Evolutionary conservation across 805 yeast species (phyloP).

Genomic region (Candida boidinii): DNA sequence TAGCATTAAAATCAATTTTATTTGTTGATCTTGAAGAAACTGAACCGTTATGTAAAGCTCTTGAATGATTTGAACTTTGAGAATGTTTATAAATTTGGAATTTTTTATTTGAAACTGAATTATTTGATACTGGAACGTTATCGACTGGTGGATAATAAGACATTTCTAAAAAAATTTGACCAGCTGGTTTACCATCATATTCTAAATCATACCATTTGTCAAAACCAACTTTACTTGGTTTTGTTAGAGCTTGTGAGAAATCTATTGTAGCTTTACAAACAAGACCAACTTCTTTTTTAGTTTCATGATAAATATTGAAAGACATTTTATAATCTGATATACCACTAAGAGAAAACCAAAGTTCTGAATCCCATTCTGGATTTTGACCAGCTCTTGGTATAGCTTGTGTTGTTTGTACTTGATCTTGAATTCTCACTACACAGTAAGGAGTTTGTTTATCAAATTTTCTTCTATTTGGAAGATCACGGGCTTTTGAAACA

Average conservation of each 20-base stretch:
- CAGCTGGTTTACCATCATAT: constrained; percentile 69
- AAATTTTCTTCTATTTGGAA: constrained; percentile 76
- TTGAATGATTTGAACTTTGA: too few species aligned
- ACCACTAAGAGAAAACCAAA: constrained; percentile 56
- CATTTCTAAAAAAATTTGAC: constrained; percentile 83
- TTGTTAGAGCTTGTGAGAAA: constrained; percentile 60
- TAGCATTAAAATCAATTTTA: too few species aligned
- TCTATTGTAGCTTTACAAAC: constrained; percentile 79
- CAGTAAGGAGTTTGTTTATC: constrained; percentile 95
- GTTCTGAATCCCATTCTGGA: constrained; percentile 79
- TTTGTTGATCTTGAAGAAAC: too few species aligned
- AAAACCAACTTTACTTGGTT: constrained; percentile 62
- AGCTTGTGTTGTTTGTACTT: constrained; percentile 70
- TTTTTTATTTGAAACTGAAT: too few species aligned
- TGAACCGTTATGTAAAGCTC: too few species aligned
- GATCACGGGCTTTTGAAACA: constrained; percentile 72
- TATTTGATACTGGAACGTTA: constrained; percentile 22
- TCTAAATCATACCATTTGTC: constrained; percentile 78
- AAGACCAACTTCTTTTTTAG: constrained; percentile 76
- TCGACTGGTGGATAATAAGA: constrained; percentile 65
- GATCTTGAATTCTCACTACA: constrained; percentile 70
- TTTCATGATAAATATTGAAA: constrained; percentile 75
- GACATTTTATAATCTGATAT: constrained; percentile 57
- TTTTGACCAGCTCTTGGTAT: constrained; percentile 89
- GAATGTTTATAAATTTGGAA: too few species aligned